Conservation (phyloP, 805 yeast genomes). For the Saccharomycopsis selenospora region DNA sequence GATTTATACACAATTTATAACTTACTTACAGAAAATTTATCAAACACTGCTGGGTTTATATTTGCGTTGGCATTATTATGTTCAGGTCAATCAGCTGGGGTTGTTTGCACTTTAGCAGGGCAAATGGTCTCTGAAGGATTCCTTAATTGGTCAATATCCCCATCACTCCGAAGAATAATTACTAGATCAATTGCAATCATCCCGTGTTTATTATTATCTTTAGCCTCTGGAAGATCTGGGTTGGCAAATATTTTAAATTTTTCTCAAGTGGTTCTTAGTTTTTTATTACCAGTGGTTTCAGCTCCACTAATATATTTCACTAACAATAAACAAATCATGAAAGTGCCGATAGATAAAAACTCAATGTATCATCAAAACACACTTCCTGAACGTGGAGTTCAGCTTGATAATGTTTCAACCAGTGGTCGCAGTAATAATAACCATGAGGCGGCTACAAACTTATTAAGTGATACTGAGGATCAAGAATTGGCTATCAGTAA, state of each 20-base stretch:
- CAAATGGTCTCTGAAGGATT: constrained; percentile 93
- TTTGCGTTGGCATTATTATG: constrained; percentile 85
- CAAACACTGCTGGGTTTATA: constrained; percentile 80
- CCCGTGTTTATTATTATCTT: constrained; percentile 75
- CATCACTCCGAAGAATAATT: constrained; percentile 70
- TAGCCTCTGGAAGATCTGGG: constrained; percentile 74
- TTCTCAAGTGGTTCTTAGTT: constrained; percentile 74
- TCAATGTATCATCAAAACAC: constrained; percentile 10
- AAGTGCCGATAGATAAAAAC: constrained; percentile 29
- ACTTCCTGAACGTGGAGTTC: not conserved
- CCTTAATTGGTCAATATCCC: constrained; percentile 69
- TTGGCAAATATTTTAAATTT: constrained; percentile 66
- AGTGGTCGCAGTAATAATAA: constrained; percentile 34
- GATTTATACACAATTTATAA: constrained; percentile 77
- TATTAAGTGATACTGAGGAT: not conserved
- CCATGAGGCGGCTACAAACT: not conserved
- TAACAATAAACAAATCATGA: constrained; percentile 58
- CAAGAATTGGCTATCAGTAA: not conserved
- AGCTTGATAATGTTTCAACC: constrained; percentile 27
- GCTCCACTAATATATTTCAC: constrained; percentile 86
- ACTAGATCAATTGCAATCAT: constrained; percentile 79
- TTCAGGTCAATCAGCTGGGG: constrained; percentile 93
- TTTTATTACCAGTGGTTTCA: constrained; percentile 77
- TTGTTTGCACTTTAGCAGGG: constrained; percentile 89
- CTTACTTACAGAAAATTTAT: constrained; percentile 58